These are phyloP conservation scores for Psophocarpus tetragonolobus DNA, from an alignment of 306 rosid species.

Conservation along the genomic window DNA sequence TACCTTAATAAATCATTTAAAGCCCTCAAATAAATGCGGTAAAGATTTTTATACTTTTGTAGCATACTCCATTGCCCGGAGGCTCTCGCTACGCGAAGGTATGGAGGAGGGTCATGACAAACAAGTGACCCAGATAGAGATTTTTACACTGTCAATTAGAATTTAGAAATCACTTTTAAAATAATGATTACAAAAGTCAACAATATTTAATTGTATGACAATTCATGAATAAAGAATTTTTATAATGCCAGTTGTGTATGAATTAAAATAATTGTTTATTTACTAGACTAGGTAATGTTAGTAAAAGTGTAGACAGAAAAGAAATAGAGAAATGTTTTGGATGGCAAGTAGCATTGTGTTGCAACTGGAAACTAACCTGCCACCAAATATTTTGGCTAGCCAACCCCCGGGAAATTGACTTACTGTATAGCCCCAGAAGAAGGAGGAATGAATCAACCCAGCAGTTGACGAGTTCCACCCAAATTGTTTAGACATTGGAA, in stretches of 20 bases:
- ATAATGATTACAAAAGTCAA: neutral
- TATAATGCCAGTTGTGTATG: neutral
- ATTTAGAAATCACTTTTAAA: no score
- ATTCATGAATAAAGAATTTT: neutral
- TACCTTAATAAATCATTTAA: neutral
- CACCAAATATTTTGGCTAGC: constrained; percentile 94
- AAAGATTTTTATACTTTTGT: no score
- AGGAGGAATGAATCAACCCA: constrained; percentile 96
- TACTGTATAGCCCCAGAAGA: constrained; percentile 98
- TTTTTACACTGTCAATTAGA: no score
- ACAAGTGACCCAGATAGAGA: no score
- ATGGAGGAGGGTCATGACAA: no score
- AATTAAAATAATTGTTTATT: neutral
- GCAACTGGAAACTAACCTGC: constrained; percentile 65
- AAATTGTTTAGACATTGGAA: constrained; percentile 95
- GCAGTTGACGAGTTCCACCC: constrained; percentile 92
- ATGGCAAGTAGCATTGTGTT: neutral
- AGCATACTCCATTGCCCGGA: no score
- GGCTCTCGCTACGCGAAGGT: no score
- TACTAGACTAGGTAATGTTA: neutral
- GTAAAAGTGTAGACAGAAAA: neutral
- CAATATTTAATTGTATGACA: neutral
- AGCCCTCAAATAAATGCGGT: constrained; percentile 12
- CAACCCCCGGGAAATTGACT: constrained; percentile 99
- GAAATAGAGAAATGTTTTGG: neutral